Evolutionary conservation across 2,329 filamentous ascomycete species (phyloP), one percentile per base, ranked within the genome.

Genomic region (Neofusicoccum ribis): DNA sequence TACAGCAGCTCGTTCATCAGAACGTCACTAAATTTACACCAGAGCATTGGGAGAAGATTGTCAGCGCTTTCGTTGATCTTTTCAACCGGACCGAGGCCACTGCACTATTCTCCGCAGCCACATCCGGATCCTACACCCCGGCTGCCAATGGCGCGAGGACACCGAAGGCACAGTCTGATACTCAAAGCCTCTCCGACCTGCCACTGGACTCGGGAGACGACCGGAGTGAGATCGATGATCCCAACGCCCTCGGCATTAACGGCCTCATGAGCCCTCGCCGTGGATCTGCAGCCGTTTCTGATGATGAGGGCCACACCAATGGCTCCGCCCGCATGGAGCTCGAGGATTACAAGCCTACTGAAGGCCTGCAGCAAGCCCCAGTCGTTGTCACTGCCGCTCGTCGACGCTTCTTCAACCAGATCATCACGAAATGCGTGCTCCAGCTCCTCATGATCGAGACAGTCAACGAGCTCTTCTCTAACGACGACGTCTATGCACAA

Each of bases 371-470:
- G 76, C 92, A 95, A 76, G 92, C 96, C 66, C 92, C 94, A 0
- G 86, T 97, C 5, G 91, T 96, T 0, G 94, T 99, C 5, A 98
- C 95, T 1, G 92, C 93, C 2, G 93, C 95, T 0, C 91, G 95
- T 31, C 88, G 95, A 41, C 90, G 93, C 61, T 97, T 97, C 82
- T 99, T 99, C 85, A 99, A 99, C 80, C 91, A 94, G 70, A 99
- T 99, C 77, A 99, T 99, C 78, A 97, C 94, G 14, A 94, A 96
- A 70, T 99, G 95, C 76, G 96, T 99, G 3, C 83, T 99, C 8
- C 96, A 99, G 78, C 86, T 99, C 2, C 88, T 99, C 69, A 99
- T 99, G 93, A 99, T 99, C 71, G 96, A 99, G 78, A 99, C 96
- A 0, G 96, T 99, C 47, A 96, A 96, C 73, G 96, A 99, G 78